phyloP scores from a whole-genome alignment of 1,139 yeast genomes.

The Yamadazyma triangularis region DNA sequence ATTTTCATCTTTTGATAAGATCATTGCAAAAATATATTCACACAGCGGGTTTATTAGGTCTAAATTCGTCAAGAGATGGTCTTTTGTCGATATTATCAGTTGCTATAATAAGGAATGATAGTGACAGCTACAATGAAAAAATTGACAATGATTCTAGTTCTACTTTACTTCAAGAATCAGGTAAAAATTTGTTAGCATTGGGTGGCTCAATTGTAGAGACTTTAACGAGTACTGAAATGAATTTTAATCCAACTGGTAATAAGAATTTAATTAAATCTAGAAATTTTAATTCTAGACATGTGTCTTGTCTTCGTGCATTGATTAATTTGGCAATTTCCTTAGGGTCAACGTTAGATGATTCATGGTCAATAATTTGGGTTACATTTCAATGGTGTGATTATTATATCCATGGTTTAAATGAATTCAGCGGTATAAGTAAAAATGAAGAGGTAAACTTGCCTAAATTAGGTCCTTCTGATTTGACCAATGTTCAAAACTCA shows the following conservation, averaged over 20 bases:
- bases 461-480: conserved; percentile 38
- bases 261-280: conserved; percentile 1
- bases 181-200: conserved; percentile 40
- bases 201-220: conserved; percentile 64
- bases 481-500: conserved; percentile 50
- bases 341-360: conserved; percentile 61
- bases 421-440: conserved; percentile 22
- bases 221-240: conserved; percentile 5
- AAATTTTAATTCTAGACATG: conserved; percentile 54
- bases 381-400: conserved; percentile 76
- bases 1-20: conserved; percentile 59
- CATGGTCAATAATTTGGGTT: conserved; percentile 68
- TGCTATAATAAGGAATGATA: conserved; percentile 40
- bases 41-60: conserved; percentile 70
- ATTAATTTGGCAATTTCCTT: conserved; percentile 72
- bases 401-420: conserved; percentile 59
- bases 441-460: conserved; percentile 19
- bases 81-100: conserved; percentile 55
- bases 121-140: neutral
- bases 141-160: neutral
- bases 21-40: conserved; percentile 79
- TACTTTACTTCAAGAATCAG: conserved; percentile 20
- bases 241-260: neutral
- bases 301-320: conserved; percentile 75
- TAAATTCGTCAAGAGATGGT: conserved; percentile 53